Percentiles rank a stretch among this genome's conserved stretches.
Conservation (phyloP, 495 filamentous ascomycete species). For the Hypoxylon fuscum region DNA sequence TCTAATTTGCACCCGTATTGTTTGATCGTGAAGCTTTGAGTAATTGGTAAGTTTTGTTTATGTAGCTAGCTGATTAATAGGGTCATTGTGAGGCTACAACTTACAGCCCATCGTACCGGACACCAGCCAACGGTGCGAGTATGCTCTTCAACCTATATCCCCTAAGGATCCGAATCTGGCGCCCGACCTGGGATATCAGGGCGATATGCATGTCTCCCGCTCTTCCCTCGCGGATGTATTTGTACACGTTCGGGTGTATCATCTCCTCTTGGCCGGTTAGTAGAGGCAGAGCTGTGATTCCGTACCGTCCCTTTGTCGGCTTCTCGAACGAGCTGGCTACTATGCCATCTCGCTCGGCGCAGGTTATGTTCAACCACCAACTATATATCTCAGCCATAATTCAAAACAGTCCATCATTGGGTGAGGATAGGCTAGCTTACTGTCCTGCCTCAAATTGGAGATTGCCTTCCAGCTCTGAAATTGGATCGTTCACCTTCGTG, state of each 20-base stretch:
- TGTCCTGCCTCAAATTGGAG: conserved; percentile 45
- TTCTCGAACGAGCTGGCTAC: conserved; percentile 47
- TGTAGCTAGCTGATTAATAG: no score
- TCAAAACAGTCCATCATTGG: conserved; percentile 17
- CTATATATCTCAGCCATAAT: conserved; percentile 30
- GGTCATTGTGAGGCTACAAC: no score
- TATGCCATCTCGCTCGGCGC: conserved; percentile 58
- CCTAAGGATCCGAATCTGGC: conserved; percentile 54
- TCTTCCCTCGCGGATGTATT: conserved; percentile 49
- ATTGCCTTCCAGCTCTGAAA: conserved; percentile 45
- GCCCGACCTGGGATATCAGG: conserved; percentile 50
- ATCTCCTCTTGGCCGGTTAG: conserved; percentile 55
- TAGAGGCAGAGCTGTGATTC: conserved; percentile 49
- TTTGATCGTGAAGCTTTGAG: conserved; percentile 39
- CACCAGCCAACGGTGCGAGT: conserved; percentile 54
- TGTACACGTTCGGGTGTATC: conserved; percentile 33
- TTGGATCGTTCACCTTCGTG: conserved; percentile 26
- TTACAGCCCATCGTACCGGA: conserved; percentile 62
- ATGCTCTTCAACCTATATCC: conserved; percentile 53
- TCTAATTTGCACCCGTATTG: conserved; percentile 52
- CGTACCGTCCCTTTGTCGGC: conserved; percentile 49
- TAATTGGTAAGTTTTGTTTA: no score
- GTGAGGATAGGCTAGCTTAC: conserved; percentile 31
- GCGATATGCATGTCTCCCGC: conserved; percentile 48
- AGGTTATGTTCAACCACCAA: conserved; percentile 61